Evolutionary conservation across 2,329 filamentous ascomycete species (phyloP).

Genomic region (Dothistroma pini): DNA sequence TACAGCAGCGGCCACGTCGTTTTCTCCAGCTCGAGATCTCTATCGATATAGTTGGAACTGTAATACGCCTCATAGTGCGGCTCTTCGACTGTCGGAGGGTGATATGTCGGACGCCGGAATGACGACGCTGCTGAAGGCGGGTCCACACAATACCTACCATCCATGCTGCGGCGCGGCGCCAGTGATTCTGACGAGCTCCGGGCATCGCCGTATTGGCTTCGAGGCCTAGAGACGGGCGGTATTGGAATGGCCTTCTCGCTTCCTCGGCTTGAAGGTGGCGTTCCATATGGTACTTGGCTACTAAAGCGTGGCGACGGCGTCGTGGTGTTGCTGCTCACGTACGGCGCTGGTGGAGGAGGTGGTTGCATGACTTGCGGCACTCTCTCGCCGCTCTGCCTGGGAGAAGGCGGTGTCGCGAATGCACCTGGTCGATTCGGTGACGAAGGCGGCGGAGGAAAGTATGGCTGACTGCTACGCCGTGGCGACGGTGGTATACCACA

Average conservation of each 20-base stretch:
- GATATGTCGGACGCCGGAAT: background rate
- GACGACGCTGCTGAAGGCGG: background rate
- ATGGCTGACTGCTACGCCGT: background rate
- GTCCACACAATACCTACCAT: background rate
- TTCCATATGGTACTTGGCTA: background rate
- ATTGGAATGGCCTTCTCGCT: background rate
- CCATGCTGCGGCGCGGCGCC: background rate
- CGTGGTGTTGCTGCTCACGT: background rate
- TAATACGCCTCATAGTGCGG: slow-evolving; percentile 1
- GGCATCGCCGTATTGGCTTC: slow-evolving; percentile 1
- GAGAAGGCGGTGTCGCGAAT: background rate
- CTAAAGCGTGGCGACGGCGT: background rate
- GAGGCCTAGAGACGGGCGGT: background rate
- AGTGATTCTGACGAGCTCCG: slow-evolving; percentile 1
- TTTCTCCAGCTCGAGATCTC: slow-evolving; percentile 6
- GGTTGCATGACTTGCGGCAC: background rate
- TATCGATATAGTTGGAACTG: background rate
- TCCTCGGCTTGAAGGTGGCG: background rate
- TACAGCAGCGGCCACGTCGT: slow-evolving; percentile 25
- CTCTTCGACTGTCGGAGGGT: background rate
- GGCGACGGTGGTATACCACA: background rate
- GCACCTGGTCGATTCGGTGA: background rate
- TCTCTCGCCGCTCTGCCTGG: background rate
- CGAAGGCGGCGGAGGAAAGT: slow-evolving; percentile 1
- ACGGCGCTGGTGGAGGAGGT: background rate